Percentiles rank a stretch among this genome's conserved stretches.
Evolutionary conservation across 805 yeast species (phyloP).

Genomic region (Dipodascus albidus): DNA sequence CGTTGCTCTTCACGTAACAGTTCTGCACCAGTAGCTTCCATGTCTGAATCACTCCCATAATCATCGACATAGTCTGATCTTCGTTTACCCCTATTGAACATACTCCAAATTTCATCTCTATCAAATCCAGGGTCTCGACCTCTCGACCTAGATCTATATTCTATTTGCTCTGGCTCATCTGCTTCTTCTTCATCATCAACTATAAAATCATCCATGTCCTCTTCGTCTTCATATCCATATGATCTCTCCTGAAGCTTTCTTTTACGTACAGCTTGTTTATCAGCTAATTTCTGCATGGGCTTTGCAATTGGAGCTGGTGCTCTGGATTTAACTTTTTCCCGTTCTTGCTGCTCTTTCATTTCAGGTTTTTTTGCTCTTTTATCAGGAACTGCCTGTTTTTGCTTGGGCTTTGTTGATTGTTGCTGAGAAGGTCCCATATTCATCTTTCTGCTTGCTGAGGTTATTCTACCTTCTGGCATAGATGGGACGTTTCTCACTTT

Average conservation of each 20-base stretch:
- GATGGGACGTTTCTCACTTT: background rate
- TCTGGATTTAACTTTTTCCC: conserved; percentile 22
- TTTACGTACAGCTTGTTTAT: conserved; percentile 29
- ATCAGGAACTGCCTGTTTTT: conserved; percentile 5
- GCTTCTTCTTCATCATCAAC: conserved; percentile 46
- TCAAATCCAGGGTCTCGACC: conserved; percentile 42
- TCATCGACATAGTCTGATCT: conserved; percentile 34
- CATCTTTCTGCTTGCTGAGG: background rate
- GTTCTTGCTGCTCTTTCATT: background rate
- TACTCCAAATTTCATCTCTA: conserved; percentile 80
- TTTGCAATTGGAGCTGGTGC: conserved; percentile 33
- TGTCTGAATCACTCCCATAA: conserved; percentile 40
- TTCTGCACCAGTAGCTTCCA: conserved; percentile 94
- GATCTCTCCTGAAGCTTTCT: conserved; percentile 17
- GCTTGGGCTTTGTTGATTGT: conserved; percentile 16
- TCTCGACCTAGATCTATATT: conserved; percentile 21
- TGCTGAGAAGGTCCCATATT: background rate
- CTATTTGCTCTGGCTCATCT: conserved; percentile 20
- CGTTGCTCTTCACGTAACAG: conserved; percentile 70
- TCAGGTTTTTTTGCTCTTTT: conserved; percentile 5
- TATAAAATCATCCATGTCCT: conserved; percentile 40
- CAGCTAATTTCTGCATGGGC: conserved; percentile 32
- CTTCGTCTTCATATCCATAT: conserved; percentile 37
- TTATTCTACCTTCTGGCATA: background rate
- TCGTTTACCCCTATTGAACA: conserved; percentile 57